Evolutionary conservation across 164 flowering plant genomes (phyloP), one percentile per base, ranked within the genome.

Genomic region (Tetracentron sinense): DNA sequence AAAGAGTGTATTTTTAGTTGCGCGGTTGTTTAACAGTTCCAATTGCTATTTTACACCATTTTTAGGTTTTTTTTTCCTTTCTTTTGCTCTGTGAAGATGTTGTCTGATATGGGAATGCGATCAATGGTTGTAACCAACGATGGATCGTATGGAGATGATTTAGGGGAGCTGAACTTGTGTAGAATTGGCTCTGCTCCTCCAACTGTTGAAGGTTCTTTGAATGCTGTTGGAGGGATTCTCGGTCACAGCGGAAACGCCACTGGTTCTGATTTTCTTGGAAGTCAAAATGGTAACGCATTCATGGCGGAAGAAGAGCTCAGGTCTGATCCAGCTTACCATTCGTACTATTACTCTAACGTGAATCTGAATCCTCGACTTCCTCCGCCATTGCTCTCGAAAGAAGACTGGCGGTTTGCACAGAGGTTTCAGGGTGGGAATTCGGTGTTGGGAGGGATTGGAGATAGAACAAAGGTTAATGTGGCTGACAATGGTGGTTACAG

Each of bases 121-220:
- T 78, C 92, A 62, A 58, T 77, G 76, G 51, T 72, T 0, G 74
- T 78, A 22, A 70, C 58, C 61, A 61, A 65, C 14, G 81, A 77
- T 4, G 72, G 72, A 59, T 65, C 76, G 21, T 81, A 54, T 19
- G 69, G 77, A 10, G 87, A 85, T 48, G 88, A 81, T 52, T 70
- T 85, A 38, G 76, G 73, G 64, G 95, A 87, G 58, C 77, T 84
- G 56, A 81, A 60, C 42, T 65, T 80, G 21, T 86, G 63, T 64
- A 56, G 97, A 54, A 92, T 96, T 64, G 94, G 94, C 27, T 87
- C 96, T 1, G 96, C 97, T 6, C 97, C 94, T 17, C 97, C 97
- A 6, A 85, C 94, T 0, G 88, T 92, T 11, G 94, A 92, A 47
- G 96, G 97, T 8, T 84, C 97, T 10, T 68, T 84, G 44, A 73